Evolutionary conservation across 2,329 filamentous ascomycete genomes (phyloP), one percentile per base, ranked within the genome.

Genomic region (Colletotrichum liaoningense): DNA sequence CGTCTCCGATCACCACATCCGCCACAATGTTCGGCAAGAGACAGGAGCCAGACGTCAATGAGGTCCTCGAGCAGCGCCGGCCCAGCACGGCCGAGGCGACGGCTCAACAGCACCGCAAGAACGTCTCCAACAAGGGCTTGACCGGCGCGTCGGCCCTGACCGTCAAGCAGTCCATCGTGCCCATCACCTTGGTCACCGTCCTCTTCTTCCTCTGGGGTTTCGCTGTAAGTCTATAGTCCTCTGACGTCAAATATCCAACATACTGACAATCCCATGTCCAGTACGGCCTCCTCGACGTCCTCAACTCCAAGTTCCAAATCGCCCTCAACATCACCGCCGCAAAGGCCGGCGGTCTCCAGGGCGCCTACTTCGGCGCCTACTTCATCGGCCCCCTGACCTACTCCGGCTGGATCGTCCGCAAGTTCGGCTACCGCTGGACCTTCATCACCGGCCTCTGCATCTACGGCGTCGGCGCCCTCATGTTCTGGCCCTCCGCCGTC

Each of bases 371-470:
- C 69, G 87, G 87, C 54, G 83, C 82, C 67, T 85, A 84, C 76
- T 79, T 82, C 66, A 76, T 86, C 30, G 82, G 77, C 33, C 78
- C 79, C n/a, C 77, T 84, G 5, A 80, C 82, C 22, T 78, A 85
- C 67, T 83, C 82, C 3, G 82, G 81, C 68, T 88, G 85, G 83
- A 85, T 93, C 77, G 86, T 94, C 14, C 89, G 91, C 38, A 87
- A 87, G 74, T 93, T 87, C 77, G 92, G 92, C 19, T 93, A 92
- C 81, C 88, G 91, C 65, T 88, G 88, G 69, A 92, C 91, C 42
- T 93, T 94, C 80, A 93, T 94, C 78, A 87, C 89, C 77, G 89
- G 90, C 1, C 84, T 91, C 1, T 83, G 80, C 49, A 81, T 91
- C 7, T 88, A 89, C 74, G 88, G 88, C 8, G 81, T 91, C 24